Evolutionary conservation across 768 basidiomycete species (phyloP).

Genomic region (Cystofilobasidium macerans): DNA sequence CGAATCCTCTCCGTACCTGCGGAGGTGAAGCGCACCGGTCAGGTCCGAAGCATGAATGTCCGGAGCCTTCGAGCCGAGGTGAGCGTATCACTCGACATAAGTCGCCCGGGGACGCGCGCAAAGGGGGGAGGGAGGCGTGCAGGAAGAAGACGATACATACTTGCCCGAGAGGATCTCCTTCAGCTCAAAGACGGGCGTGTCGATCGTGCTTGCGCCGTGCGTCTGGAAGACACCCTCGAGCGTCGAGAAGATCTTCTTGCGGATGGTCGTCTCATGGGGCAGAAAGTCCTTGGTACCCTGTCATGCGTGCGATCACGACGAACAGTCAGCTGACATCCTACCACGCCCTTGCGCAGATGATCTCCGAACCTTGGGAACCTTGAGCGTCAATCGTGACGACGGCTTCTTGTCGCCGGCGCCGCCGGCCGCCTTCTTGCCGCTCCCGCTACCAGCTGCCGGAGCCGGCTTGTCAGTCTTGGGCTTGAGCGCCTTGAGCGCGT

Average conservation of each 20-base stretch:
- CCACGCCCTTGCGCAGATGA: too few relatives aligned
- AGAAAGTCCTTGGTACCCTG: constrained; percentile 93
- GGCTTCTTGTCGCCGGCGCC: constrained; percentile 46
- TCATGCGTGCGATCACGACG: too few relatives aligned
- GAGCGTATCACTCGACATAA: too few relatives aligned
- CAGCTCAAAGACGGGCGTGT: constrained; percentile 96
- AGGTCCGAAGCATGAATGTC: neutral
- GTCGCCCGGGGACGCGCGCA: too few relatives aligned
- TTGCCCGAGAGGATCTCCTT: constrained; percentile 93
- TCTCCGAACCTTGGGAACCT: constrained; percentile 75
- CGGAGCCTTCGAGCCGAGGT: too few relatives aligned
- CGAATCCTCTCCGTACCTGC: constrained; percentile 71
- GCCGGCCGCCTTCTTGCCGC: constrained; percentile 41
- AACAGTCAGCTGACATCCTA: constrained; percentile 17
- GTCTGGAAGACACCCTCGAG: constrained; percentile 78
- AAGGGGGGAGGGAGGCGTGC: neutral
- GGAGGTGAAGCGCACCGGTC: neutral
- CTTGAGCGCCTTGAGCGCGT: constrained; percentile 25
- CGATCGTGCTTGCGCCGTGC: constrained; percentile 82
- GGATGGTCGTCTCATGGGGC: constrained; percentile 81
- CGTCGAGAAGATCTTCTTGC: constrained; percentile 76
- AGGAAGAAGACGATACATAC: constrained; percentile 36
- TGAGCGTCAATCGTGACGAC: constrained; percentile 53
- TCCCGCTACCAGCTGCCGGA: constrained; percentile 36
- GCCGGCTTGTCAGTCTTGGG: constrained; percentile 2